These are phyloP conservation scores for Arthroderma sp. DNA, from an alignment of 2,329 filamentous ascomycete species.

Conservation along the genomic window DNA sequence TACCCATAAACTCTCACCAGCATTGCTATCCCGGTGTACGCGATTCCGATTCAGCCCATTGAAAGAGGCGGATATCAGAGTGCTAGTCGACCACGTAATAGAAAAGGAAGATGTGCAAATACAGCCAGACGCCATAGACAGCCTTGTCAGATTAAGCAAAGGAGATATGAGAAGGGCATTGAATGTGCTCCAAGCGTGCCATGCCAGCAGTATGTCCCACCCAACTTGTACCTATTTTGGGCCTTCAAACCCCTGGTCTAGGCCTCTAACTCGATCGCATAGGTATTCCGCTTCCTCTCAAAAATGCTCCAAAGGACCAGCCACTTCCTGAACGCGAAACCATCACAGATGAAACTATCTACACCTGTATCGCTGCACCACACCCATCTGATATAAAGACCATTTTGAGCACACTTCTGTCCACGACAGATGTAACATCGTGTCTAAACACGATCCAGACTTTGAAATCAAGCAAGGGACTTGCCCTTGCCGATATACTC, in stretches of 20 bases:
- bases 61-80: slow-evolving; percentile 73
- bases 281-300: slow-evolving; percentile 56
- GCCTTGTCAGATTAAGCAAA: slow-evolving; percentile 74
- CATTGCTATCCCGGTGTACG: slow-evolving; percentile 83
- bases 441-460: slow-evolving; percentile 80
- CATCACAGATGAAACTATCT: slow-evolving; percentile 85
- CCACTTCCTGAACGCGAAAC: slow-evolving; percentile 56
- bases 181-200: slow-evolving; percentile 92
- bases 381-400: slow-evolving; percentile 76
- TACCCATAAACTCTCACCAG: slow-evolving; percentile 91
- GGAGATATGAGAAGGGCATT: slow-evolving; percentile 92
- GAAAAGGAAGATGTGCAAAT: slow-evolving; percentile 79
- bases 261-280: background rate
- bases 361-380: slow-evolving; percentile 92
- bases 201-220: slow-evolving; percentile 62
- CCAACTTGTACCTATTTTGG: background rate
- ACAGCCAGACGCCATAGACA: slow-evolving; percentile 63
- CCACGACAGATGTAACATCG: slow-evolving; percentile 74
- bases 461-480: slow-evolving; percentile 69
- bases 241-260: too few species aligned
- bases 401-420: slow-evolving; percentile 72
- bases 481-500: slow-evolving; percentile 88
- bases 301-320: slow-evolving; percentile 44
- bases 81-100: slow-evolving; percentile 78
- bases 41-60: slow-evolving; percentile 89